A percentile compares a stretch with the other conserved stretches of the same genome.
Conservation (phyloP, 257 asterid genomes). For the Salvia rosmarinus region DNA sequence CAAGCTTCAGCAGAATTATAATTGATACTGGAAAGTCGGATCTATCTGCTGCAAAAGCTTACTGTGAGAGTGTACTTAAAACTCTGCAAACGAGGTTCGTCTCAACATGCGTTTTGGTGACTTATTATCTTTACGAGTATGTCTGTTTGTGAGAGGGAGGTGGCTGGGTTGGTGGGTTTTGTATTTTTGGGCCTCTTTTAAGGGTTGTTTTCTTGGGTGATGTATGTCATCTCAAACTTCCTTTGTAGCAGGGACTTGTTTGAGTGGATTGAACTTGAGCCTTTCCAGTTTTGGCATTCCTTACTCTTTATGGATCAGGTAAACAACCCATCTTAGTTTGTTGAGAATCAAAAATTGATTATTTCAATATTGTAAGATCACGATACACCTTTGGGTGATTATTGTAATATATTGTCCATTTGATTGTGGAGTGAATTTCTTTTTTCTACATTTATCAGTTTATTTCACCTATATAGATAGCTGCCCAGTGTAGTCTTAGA, state of each 20-base stretch:
- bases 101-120: conserved; percentile 25
- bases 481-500: background rate
- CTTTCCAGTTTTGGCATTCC: conserved; percentile 91
- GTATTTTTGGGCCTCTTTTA: background rate
- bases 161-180: background rate
- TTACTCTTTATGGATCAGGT: conserved; percentile 99
- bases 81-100: conserved; percentile 78
- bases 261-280: conserved; percentile 97
- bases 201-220: background rate
- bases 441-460: background rate
- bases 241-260: conserved; percentile 71
- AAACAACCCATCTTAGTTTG: conserved; percentile 33
- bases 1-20: conserved; percentile 82
- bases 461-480: background rate
- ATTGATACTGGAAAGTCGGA: conserved; percentile 91
- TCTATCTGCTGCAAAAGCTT: conserved; percentile 86
- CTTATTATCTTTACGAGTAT: background rate
- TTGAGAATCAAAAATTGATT: background rate
- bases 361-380: background rate
- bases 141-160: background rate
- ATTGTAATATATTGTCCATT: background rate
- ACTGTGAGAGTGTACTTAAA: conserved; percentile 86
- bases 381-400: background rate
- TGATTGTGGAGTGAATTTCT: background rate
- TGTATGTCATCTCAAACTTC: conserved; percentile 35